A percentile compares a stretch with the other conserved stretches of the same genome.
Conservation (phyloP, 176 grass and related monocot species). For the Avena insularis region DNA sequence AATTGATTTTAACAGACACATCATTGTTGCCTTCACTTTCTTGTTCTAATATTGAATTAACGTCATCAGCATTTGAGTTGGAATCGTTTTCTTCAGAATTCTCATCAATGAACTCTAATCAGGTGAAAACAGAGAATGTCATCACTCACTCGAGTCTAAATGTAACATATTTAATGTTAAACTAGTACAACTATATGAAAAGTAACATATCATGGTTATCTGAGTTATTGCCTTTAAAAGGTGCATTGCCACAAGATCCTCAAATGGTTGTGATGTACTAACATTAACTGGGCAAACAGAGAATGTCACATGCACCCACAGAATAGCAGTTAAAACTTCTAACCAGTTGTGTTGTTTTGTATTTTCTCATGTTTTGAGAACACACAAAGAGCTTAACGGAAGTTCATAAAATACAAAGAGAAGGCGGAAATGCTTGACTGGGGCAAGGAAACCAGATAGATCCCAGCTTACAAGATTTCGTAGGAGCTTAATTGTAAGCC, state of each 20-base stretch:
- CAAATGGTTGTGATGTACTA: slow-evolving; percentile 1
- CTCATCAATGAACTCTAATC: slow-evolving; percentile 77
- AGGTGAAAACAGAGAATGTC: background rate
- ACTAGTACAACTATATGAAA: slow-evolving; percentile 2
- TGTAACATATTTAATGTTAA: background rate
- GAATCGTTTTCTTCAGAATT: slow-evolving; percentile 51
- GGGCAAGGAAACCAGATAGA: background rate
- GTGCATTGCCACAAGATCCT: background rate
- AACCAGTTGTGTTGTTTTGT: background rate
- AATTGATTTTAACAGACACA: slow-evolving; percentile 43
- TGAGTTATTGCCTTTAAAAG: background rate
- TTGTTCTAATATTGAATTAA: slow-evolving; percentile 32
- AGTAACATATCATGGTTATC: background rate
- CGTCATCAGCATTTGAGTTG: slow-evolving; percentile 55
- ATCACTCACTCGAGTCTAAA: background rate
- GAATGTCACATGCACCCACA: background rate
- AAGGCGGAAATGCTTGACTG: background rate
- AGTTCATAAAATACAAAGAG: background rate
- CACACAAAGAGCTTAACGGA: background rate
- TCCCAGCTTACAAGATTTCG: background rate
- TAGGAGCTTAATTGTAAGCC: background rate
- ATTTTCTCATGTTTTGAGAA: background rate
- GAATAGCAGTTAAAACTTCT: background rate
- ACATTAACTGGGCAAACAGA: background rate
- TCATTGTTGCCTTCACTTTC: slow-evolving; percentile 28